phyloP scores from a whole-genome alignment of 169 alveolate genomes.

The Cryptosporidium viatorum region DNA sequence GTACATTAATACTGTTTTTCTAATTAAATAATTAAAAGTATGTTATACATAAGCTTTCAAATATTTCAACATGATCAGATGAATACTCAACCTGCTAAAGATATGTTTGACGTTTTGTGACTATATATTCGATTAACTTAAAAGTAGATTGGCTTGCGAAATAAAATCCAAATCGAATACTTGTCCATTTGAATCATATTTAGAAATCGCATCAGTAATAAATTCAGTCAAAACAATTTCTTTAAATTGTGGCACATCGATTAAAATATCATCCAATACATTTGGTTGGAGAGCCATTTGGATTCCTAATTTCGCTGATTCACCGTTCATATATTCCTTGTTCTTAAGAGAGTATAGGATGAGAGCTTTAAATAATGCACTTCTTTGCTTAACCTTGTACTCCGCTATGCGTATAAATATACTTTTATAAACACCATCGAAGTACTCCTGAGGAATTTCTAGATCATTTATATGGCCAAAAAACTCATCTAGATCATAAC shows the following conservation, averaged over 20 bases:
- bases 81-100: neutral
- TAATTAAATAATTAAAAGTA: neutral
- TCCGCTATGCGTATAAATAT: slow-evolving; percentile 74
- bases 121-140: slow-evolving; percentile 12
- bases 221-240: slow-evolving; percentile 62
- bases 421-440: slow-evolving; percentile 54
- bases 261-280: slow-evolving; percentile 36
- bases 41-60: neutral
- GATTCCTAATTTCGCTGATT: slow-evolving; percentile 63
- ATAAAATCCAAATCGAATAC: slow-evolving; percentile 60
- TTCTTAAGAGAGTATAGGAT: slow-evolving; percentile 37
- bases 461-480: slow-evolving; percentile 41
- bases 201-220: slow-evolving; percentile 48
- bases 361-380: slow-evolving; percentile 56
- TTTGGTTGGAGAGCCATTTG: slow-evolving; percentile 61
- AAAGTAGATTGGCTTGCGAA: slow-evolving; percentile 34
- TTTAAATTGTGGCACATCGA: slow-evolving; percentile 70
- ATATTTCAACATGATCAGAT: neutral
- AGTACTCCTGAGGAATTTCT: slow-evolving; percentile 48
- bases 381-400: slow-evolving; percentile 57
- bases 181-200: slow-evolving; percentile 30
- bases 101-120: neutral
- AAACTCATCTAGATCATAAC: slow-evolving; percentile 65
- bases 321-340: slow-evolving; percentile 66
- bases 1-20: neutral